These are phyloP conservation scores for Tetradesmus obliquus DNA, from an alignment of 139 green algal species.

Conservation along the genomic window DNA sequence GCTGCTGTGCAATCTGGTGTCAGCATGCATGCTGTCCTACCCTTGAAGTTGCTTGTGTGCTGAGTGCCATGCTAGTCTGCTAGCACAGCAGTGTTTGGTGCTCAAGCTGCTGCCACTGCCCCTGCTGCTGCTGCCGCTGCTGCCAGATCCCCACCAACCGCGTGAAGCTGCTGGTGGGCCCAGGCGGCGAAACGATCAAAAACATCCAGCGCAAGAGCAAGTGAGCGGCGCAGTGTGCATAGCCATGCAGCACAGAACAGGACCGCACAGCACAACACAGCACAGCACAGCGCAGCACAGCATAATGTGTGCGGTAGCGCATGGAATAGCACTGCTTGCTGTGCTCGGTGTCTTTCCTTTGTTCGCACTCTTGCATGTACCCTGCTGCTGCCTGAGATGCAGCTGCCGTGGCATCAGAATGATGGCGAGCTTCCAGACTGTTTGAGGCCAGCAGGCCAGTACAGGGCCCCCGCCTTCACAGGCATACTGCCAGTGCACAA, in stretches of 20 bases:
- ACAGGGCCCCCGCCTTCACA: no score
- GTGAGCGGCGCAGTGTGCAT: constrained; percentile 34
- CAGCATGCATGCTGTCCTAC: background rate
- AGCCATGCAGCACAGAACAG: background rate
- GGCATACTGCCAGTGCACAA: no score
- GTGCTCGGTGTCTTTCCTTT: no score
- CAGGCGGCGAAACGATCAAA: constrained; percentile 85
- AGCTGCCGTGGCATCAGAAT: no score
- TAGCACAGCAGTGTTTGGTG: background rate
- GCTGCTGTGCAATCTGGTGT: background rate
- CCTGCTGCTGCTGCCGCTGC: constrained; percentile 1
- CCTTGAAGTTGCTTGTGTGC: background rate
- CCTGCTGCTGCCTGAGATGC: no score
- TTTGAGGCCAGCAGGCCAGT: no score
- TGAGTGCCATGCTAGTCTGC: background rate
- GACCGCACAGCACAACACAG: background rate
- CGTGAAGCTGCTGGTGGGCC: constrained; percentile 88
- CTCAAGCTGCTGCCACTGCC: background rate
- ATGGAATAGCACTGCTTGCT: no score
- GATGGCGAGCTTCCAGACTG: no score
- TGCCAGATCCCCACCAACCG: constrained; percentile 72
- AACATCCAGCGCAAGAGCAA: constrained; percentile 88
- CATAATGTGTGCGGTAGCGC: no score
- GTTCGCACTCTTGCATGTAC: no score
- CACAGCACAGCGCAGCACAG: background rate